phyloP scores from a whole-genome alignment of 1,139 yeast species.

The Saccharomyces hybrid region DNA sequence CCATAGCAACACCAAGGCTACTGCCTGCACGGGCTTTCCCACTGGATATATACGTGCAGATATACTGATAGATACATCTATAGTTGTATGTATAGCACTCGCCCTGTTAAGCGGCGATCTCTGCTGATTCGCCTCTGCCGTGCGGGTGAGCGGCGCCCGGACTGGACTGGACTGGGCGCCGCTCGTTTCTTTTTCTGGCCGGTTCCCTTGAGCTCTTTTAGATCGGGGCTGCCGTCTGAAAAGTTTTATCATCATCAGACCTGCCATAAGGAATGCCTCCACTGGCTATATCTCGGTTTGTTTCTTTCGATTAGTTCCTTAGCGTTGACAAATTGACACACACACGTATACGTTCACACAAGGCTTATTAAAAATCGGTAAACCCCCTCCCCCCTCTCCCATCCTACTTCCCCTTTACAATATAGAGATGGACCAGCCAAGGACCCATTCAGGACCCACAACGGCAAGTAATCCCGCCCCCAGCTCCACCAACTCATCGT shows the following conservation, averaged over 20 bases:
- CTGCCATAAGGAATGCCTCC: background rate
- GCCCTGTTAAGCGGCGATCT: background rate
- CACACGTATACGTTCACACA: background rate
- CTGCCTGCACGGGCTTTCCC: background rate
- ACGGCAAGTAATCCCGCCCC: constrained; percentile 4
- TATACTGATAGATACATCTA: background rate
- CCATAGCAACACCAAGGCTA: background rate
- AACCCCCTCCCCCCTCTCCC: background rate
- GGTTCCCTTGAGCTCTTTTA: background rate
- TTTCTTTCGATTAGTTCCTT: background rate
- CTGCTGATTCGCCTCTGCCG: background rate
- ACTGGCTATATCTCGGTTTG: background rate
- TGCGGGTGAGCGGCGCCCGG: background rate
- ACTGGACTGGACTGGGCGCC: background rate
- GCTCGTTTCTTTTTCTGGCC: background rate
- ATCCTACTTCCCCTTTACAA: background rate
- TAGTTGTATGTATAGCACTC: background rate
- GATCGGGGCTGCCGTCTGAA: constrained; percentile 1
- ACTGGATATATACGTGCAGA: too few relatives aligned
- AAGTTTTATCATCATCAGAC: background rate
- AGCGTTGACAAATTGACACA: background rate
- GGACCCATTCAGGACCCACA: constrained; percentile 14
- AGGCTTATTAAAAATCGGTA: background rate
- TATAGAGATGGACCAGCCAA: constrained; percentile 13
- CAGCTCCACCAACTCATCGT: constrained; percentile 5